Conservation (phyloP, 2,329 filamentous ascomycete species). For the Curvularia hawaiiensis region DNA sequence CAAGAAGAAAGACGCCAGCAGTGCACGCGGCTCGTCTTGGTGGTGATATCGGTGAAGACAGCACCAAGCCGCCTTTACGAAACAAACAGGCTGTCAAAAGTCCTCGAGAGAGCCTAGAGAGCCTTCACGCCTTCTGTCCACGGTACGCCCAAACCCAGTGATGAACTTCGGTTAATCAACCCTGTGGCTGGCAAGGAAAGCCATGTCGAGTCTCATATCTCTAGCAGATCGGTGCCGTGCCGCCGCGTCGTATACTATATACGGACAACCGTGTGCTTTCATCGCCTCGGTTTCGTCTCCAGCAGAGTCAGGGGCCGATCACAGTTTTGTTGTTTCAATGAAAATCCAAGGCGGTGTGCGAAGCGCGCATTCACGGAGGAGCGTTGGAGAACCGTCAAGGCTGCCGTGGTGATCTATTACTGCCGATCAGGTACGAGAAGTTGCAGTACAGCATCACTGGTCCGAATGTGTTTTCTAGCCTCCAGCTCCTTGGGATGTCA, state of each 20-base stretch:
- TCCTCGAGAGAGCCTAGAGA: not conserved
- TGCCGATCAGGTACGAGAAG: not conserved
- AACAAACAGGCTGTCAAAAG: not conserved
- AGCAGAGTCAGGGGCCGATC: not conserved
- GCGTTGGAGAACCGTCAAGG: not conserved
- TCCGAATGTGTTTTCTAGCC: not conserved
- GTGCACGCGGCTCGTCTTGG: constrained; percentile 10
- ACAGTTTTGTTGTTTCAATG: not conserved
- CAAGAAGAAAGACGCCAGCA: constrained; percentile 7
- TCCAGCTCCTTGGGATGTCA: not conserved
- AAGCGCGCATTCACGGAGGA: not conserved
- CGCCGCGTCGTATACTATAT: not conserved
- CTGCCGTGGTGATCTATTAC: not conserved
- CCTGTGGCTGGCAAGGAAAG: not conserved
- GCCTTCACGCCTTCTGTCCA: not conserved
- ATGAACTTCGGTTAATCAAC: not conserved
- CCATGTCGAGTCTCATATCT: not conserved
- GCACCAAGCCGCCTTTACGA: not conserved
- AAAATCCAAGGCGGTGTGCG: not conserved
- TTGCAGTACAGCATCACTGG: not conserved
- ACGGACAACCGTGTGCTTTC: not conserved
- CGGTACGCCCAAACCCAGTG: not conserved
- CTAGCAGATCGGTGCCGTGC: not conserved
- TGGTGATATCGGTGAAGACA: constrained; percentile 9
- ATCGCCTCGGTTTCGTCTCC: not conserved